These are phyloP conservation scores for Populus hybrid DNA, from an alignment of 441 rosid species.

Conservation along the genomic window DNA sequence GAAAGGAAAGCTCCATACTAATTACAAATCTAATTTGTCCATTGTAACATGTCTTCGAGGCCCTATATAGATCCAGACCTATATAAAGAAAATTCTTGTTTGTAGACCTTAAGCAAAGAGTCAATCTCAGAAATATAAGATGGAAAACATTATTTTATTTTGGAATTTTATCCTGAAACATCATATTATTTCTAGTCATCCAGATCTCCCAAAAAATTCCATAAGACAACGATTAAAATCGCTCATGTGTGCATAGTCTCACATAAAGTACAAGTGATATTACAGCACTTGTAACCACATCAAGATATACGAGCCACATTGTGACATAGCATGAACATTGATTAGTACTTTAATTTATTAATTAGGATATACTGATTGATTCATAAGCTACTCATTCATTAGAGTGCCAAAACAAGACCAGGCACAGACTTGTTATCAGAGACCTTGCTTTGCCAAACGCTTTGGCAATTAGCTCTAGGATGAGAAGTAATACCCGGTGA, in stretches of 20 bases:
- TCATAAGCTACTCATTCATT: neutral
- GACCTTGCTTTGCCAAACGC: constrained; percentile 40
- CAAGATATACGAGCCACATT: neutral
- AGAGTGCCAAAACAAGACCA: constrained; percentile 41
- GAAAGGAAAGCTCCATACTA: too few species aligned
- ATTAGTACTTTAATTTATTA: neutral
- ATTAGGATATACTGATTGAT: neutral
- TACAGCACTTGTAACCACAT: neutral
- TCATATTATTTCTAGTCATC: too few species aligned
- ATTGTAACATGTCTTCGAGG: too few species aligned
- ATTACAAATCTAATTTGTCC: too few species aligned
- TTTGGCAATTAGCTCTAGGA: constrained; percentile 15
- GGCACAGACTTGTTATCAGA: constrained; percentile 35
- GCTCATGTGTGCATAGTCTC: neutral
- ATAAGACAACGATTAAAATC: too few species aligned
- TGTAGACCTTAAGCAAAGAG: too few species aligned
- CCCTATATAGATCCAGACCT: too few species aligned
- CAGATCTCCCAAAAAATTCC: too few species aligned
- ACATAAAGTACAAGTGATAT: neutral
- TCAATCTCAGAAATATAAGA: too few species aligned
- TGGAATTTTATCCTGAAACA: too few species aligned
- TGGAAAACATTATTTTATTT: too few species aligned
- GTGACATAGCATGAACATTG: neutral
- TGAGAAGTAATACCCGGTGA: neutral
- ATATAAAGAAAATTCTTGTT: too few species aligned